Percentiles rank a stretch among this genome's conserved stretches.
Conservation (phyloP, 2,329 filamentous ascomycete genomes). For the Amesomyces nigricolor region DNA sequence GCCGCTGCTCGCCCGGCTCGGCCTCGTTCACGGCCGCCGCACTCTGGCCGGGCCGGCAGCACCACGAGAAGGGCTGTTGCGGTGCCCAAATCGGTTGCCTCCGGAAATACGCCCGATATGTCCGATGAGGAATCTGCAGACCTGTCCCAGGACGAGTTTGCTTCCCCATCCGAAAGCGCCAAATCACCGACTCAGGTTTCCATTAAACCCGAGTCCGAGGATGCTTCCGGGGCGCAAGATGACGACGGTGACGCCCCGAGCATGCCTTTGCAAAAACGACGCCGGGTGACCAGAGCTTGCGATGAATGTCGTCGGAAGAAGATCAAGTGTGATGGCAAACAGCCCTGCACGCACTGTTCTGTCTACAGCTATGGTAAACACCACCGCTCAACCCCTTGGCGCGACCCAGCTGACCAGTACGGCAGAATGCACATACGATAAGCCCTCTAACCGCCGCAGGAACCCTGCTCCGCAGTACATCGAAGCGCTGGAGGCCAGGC, state of each 20-base stretch:
- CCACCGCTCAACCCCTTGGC: background rate
- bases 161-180: slow-evolving; percentile 39
- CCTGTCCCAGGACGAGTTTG: slow-evolving; percentile 23
- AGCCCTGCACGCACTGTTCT: slow-evolving; percentile 90
- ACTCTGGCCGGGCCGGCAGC: slow-evolving; percentile 18
- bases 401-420: slow-evolving; percentile 24
- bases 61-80: slow-evolving; percentile 19
- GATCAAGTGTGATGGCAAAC: slow-evolving; percentile 82
- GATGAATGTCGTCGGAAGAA: slow-evolving; percentile 81
- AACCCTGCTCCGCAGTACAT: slow-evolving; percentile 92
- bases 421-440: slow-evolving; percentile 88
- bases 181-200: slow-evolving; percentile 32
- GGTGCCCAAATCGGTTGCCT: slow-evolving; percentile 17
- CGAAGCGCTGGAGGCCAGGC: slow-evolving; percentile 75
- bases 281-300: slow-evolving; percentile 73
- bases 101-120: slow-evolving; percentile 35
- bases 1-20: slow-evolving; percentile 17
- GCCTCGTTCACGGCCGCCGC: slow-evolving; percentile 21
- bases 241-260: slow-evolving; percentile 29
- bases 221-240: slow-evolving; percentile 23
- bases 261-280: slow-evolving; percentile 65
- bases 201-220: slow-evolving; percentile 37
- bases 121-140: slow-evolving; percentile 40
- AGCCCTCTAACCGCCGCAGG: slow-evolving; percentile 83
- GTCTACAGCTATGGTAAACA: slow-evolving; percentile 90